phyloP scores from a whole-genome alignment of 2,329 filamentous ascomycete species.

The Cylindrodendrum hubeiense region DNA sequence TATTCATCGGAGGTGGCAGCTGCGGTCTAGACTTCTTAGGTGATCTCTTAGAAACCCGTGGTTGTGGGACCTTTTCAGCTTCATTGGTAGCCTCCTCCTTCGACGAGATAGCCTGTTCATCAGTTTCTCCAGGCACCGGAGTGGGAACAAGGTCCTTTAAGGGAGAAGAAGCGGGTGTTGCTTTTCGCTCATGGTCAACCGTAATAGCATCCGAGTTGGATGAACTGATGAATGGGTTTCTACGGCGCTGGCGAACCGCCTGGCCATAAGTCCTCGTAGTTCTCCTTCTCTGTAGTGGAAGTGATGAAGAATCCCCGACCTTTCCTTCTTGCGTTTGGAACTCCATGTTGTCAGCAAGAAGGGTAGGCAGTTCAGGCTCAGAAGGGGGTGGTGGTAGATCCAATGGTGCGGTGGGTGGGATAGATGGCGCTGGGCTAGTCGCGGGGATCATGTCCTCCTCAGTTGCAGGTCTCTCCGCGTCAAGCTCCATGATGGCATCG shows the following conservation, averaged over 20 bases:
- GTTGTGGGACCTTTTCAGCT: background rate
- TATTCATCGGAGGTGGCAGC: slow-evolving; percentile 41
- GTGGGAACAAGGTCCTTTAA: slow-evolving; percentile 16
- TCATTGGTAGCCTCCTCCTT: slow-evolving; percentile 4
- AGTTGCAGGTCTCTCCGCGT: slow-evolving; percentile 27
- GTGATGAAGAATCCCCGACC: slow-evolving; percentile 45
- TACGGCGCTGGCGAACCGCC: slow-evolving; percentile 31
- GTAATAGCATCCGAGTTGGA: slow-evolving; percentile 43
- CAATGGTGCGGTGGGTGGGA: slow-evolving; percentile 40
- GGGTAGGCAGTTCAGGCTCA: slow-evolving; percentile 52
- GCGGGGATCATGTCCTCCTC: slow-evolving; percentile 55
- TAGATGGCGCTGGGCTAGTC: slow-evolving; percentile 51
- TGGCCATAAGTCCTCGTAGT: slow-evolving; percentile 40
- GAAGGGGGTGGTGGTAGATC: slow-evolving; percentile 36
- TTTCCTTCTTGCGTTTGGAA: slow-evolving; percentile 18
- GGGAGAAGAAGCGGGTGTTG: slow-evolving; percentile 30
- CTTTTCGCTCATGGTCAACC: slow-evolving; percentile 25
- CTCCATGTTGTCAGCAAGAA: slow-evolving; percentile 40
- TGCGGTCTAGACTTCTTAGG: slow-evolving; percentile 28
- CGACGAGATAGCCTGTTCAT: background rate
- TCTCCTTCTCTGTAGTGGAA: slow-evolving; percentile 39
- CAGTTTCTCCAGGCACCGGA: slow-evolving; percentile 27
- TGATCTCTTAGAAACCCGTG: slow-evolving; percentile 25
- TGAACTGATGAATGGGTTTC: slow-evolving; percentile 47
- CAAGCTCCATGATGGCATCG: slow-evolving; percentile 21